Base-by-base conservation (phyloP, 225 moss, liverwort and hornwort genomes). In the Pseudoscleropodium purum region DNA sequence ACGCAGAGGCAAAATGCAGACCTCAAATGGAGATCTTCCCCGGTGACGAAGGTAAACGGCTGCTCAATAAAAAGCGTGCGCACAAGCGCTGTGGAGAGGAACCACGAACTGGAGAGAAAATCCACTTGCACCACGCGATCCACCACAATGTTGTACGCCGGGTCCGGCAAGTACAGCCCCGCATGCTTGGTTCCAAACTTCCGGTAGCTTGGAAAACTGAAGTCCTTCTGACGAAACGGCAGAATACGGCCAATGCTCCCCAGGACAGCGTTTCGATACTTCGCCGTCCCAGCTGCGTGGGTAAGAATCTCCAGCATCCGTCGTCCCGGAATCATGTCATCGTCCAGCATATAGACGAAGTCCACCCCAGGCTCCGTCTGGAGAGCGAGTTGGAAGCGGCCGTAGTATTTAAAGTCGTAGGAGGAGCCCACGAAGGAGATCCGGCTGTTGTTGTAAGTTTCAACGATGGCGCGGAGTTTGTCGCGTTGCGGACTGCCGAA, bases 31-130 rank as follows among this genome's bases (percentile, higher is more conserved):
- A 99, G 93, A 85, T 99, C 99, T 92, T 99, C 99, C 80, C 99
- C 99, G 8, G 99, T 99, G 86, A 94, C 93, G 77, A 99, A 99
- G 5, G 97, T 99, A 73, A 99, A 99, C n/a, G 99, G 99, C 78
- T 94, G 94, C 91, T 99, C 99, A 37, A 99, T 87, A 86, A 99
- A 99, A 54, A 99, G 87, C 57, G 96, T 86, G 65, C 96, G 95
- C 69, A 99, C 91, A 10, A 96, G 94, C 79, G 93, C 95, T n/a
- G 96, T 79, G 41, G 97, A 91, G 68, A 99, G 81, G 91, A 99
- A 99, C 99, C 99, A 99, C 61, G 99, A 96, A 93, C 99, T 99
- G 18, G 97, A 99, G 79, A 99, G 92, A 74, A 99, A 99, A 77
- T 99, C 99, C 78, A 96, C 99, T 90, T 99, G 96, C 79, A 96